These are phyloP conservation scores for Aureobasidium sp. DNA, from an alignment of 2,329 filamentous ascomycete species.

Conservation along the genomic window DNA sequence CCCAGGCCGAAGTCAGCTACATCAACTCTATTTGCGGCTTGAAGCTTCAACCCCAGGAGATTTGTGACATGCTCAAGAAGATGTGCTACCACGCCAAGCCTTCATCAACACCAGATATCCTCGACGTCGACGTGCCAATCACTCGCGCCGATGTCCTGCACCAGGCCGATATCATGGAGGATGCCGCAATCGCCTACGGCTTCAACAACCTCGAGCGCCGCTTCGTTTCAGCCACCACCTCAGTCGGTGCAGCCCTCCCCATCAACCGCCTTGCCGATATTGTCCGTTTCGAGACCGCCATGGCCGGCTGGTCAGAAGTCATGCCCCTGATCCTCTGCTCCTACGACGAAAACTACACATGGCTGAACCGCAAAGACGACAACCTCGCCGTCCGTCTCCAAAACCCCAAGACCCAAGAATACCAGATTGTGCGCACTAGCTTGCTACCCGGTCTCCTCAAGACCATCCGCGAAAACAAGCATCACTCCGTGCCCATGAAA, in stretches of 20 bases:
- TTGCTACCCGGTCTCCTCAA: conserved; percentile 83
- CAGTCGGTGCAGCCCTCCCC: conserved; percentile 74
- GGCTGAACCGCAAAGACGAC: conserved; percentile 85
- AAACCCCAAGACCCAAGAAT: conserved; percentile 89
- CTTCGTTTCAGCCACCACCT: conserved; percentile 77
- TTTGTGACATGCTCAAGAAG: conserved; percentile 73
- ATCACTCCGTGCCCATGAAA: conserved; percentile 79
- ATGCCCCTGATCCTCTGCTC: conserved; percentile 95
- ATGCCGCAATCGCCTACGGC: conserved; percentile 90
- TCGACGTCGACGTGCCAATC: conserved; percentile 76
- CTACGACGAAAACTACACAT: conserved; percentile 95
- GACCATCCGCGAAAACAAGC: conserved; percentile 88
- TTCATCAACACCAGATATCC: conserved; percentile 53
- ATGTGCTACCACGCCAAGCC: conserved; percentile 83
- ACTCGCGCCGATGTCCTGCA: conserved; percentile 93
- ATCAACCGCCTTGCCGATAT: conserved; percentile 96
- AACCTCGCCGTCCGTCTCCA: conserved; percentile 74
- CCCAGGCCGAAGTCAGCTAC: conserved; percentile 82
- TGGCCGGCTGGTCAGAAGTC: conserved; percentile 94
- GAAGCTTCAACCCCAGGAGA: conserved; percentile 60
- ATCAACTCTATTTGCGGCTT: conserved; percentile 90
- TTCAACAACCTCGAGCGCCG: conserved; percentile 91
- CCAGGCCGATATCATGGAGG: conserved; percentile 98
- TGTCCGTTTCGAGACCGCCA: conserved; percentile 77
- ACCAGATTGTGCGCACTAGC: conserved; percentile 84